Base-by-base conservation (phyloP, 2,329 filamentous ascomycete species). In the Curvularia eragrostidis region DNA sequence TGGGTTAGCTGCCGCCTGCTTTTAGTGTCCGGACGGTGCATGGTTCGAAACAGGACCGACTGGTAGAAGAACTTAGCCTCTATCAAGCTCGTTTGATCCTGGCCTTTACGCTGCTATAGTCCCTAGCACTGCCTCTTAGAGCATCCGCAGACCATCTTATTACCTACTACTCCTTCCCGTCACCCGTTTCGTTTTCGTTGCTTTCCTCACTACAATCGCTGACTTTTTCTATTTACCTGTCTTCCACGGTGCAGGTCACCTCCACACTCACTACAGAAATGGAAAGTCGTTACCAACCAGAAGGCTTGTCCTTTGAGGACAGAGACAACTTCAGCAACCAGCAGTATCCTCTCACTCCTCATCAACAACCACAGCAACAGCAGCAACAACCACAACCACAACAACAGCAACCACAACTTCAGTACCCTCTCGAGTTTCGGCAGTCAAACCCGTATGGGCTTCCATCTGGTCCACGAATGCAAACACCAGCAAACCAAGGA, bases 171-270 rank as follows among this genome's bases (percentile, higher is more conserved):
- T 64, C 63, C 39, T 38, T 56, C 56, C 55, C 58, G 51, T 49
- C 57, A 52, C 56, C 36, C 54, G 38, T 59, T 63, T 55, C 63
- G 56, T 56, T 58, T 59, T 61, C 59, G 39, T 57, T 47, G 48
- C 55, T 46, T 53, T 44, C 18, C 59, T 56, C 51, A 32, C 58
- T 56, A 63, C 61, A 56, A 58, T 54, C 62, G 52, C 61, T 57
- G 59, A 59, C 51, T 21, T 43, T 61, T 54, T 62, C 62, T 18
- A 34, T 63, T 67, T 48, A 34, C 63, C 64, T 59, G 28, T 57
- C 54, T 41, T 58, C 55, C 62, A 44, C 52, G 67, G 72, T 75
- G 71, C 72, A 71, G 71, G 71, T 49, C 72, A 74, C 69, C 70
- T 56, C 60, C 62, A 54, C 58, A 52, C 24, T 61, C 44, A 63